Conservation (phyloP, 495 filamentous ascomycete genomes). For the Talaromyces liani region DNA sequence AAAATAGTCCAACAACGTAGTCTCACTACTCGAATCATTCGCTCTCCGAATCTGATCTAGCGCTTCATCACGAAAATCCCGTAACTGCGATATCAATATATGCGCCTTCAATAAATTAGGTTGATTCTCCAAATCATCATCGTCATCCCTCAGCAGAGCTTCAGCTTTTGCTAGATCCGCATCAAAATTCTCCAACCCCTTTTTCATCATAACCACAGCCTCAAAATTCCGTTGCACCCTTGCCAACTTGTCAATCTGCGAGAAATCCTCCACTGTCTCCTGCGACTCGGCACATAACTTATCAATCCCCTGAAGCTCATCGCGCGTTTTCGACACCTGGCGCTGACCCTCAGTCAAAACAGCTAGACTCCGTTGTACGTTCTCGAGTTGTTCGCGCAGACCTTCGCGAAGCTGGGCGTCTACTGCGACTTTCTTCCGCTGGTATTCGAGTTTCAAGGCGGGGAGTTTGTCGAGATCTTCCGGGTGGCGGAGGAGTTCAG, state of each 20-base stretch:
- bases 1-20: conserved; percentile 83
- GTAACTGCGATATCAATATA: conserved; percentile 81
- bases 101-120: conserved; percentile 83
- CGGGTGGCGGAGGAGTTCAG: conserved; percentile 54
- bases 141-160: conserved; percentile 69
- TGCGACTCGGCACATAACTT: conserved; percentile 94
- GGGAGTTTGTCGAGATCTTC: conserved; percentile 94
- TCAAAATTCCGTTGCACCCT: conserved; percentile 93
- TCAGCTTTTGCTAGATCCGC: conserved; percentile 66
- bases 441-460: conserved; percentile 83
- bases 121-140: conserved; percentile 80
- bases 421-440: conserved; percentile 84
- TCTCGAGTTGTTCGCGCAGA: conserved; percentile 82
- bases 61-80: conserved; percentile 90
- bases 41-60: conserved; percentile 86
- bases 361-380: conserved; percentile 85
- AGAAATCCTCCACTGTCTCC: conserved; percentile 93
- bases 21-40: conserved; percentile 63
- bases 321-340: conserved; percentile 80
- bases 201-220: conserved; percentile 85
- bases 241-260: conserved; percentile 88
- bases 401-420: conserved; percentile 84
- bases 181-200: conserved; percentile 78
- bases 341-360: conserved; percentile 81
- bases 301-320: conserved; percentile 98